Evolutionary conservation across 78 protist species (phyloP), one percentile per base, ranked within the genome.

Genomic region (Bigelowiella natans): DNA sequence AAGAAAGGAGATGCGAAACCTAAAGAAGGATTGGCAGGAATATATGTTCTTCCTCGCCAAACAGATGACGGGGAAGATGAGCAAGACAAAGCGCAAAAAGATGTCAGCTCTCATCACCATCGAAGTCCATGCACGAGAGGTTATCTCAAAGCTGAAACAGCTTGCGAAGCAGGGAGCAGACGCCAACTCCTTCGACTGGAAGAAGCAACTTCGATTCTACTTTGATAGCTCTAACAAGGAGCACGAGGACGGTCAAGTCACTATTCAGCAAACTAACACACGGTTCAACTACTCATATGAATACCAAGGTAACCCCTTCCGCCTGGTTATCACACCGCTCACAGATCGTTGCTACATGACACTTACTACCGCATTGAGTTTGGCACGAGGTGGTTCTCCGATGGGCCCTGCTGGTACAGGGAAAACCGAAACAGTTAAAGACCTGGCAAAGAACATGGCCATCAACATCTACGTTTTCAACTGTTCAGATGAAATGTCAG

Each of bases 391-490:
- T 0, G 97, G 96, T 37, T 0, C 38, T 2, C 97, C 96, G 7
- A 94, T 93, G 89, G 97, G 97, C 0, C 97, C 97, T 0, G 97
- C 97, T 0, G 97, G 96, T 3, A 95, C 97, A n/a, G 97, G 97
- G 39, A 95, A 95, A 90, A 96, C 97, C 0, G 97, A 96, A 90
- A 96, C 97, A 26, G 95, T 94, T 37, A 96, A 96, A 91, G 96
- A 95, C n/a, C 92, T 96, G 31, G 96, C 95, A 29, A 95, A 94
- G 91, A 95, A 92, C 7, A 82, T 95, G 3, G 98, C 93, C 7
- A 93, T 88, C 82, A 89, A 94, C 36, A 91, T 91, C 88, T 90
- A 95, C 0, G 95, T 96, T 18, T 92, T 94, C 93, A 96, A 95
- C 93, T 95, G 96, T 94, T 93, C 95, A 0, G 96, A 96, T 34